Conservation (phyloP, 306 rosid species). For the Vigna trinervia region DNA sequence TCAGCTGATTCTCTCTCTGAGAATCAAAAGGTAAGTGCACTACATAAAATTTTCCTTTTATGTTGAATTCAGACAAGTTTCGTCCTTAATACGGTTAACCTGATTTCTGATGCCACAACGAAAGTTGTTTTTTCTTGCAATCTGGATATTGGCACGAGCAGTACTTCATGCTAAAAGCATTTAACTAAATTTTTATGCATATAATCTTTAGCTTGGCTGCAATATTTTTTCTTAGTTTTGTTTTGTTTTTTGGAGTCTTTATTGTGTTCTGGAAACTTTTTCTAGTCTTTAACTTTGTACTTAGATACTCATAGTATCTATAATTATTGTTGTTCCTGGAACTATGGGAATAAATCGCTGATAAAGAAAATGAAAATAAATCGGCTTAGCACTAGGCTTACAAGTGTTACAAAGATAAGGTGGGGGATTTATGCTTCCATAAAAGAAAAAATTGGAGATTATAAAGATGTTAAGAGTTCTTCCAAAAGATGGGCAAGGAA, state of each 20-base stretch:
- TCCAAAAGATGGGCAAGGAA: slow-evolving; percentile 25
- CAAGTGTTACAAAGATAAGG: not conserved
- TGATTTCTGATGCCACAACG: slow-evolving; percentile 6
- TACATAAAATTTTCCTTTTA: slow-evolving; percentile 26
- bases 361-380: not conserved
- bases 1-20: slow-evolving; percentile 79
- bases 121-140: slow-evolving; percentile 3
- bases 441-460: not conserved
- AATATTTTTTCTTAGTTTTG: not conserved
- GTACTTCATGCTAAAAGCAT: slow-evolving; percentile 12
- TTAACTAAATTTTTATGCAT: not conserved
- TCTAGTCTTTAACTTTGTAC: slow-evolving; percentile 6
- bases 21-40: slow-evolving; percentile 65
- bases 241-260: slow-evolving; percentile 23
- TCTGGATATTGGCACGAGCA: not conserved
- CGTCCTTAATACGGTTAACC: slow-evolving; percentile 39
- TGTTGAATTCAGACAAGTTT: slow-evolving; percentile 33
- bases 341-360: not conserved
- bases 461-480: not conserved
- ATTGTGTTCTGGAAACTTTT: not conserved
- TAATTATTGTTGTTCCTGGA: slow-evolving; percentile 15
- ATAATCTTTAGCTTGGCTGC: not conserved
- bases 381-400: slow-evolving; percentile 1
- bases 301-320: not conserved
- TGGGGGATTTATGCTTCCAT: not conserved